A percentile compares a stretch with the other conserved stretches of the same genome.
phyloP scores from a whole-genome alignment of 2,329 filamentous ascomycete genomes.

The Alternaria ethzedia region DNA sequence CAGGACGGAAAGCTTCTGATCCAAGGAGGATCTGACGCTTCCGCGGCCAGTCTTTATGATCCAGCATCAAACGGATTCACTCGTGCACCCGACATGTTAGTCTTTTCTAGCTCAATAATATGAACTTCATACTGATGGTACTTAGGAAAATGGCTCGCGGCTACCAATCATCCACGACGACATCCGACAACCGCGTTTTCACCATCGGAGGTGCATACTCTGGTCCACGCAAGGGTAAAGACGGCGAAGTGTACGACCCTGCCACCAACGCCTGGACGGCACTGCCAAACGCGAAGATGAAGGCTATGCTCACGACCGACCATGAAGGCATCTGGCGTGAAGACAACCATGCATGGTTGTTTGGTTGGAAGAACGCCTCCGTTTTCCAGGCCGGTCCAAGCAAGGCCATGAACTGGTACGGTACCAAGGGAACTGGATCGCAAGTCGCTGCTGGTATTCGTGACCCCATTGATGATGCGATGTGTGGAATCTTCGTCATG shows the following conservation, averaged over 20 bases:
- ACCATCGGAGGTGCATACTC: constrained; percentile 37
- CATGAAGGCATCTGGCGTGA: constrained; percentile 30
- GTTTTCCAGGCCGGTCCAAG: constrained; percentile 34
- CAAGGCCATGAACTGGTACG: constrained; percentile 36
- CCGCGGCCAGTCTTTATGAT: constrained; percentile 30
- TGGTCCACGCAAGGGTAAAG: constrained; percentile 27
- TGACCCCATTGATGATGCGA: constrained; percentile 26
- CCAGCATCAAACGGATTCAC: constrained; percentile 27
- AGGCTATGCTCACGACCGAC: constrained; percentile 30
- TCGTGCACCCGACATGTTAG: constrained; percentile 22
- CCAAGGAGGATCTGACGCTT: constrained; percentile 33
- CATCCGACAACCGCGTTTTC: constrained; percentile 30
- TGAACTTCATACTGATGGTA: background rate
- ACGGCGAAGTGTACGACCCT: constrained; percentile 32
- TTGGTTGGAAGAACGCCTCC: constrained; percentile 26
- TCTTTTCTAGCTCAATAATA: background rate
- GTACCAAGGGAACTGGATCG: constrained; percentile 24
- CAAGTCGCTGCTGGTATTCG: constrained; percentile 26
- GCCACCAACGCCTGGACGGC: constrained; percentile 29
- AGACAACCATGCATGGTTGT: constrained; percentile 34
- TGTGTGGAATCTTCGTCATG: constrained; percentile 36
- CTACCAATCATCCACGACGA: constrained; percentile 28
- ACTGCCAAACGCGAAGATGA: constrained; percentile 22
- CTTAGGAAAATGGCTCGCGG: constrained; percentile 29
- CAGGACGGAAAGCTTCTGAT: constrained; percentile 32